Conservation (phyloP, 2,329 filamentous ascomycete species). For the Aspergillus arachidicola region DNA sequence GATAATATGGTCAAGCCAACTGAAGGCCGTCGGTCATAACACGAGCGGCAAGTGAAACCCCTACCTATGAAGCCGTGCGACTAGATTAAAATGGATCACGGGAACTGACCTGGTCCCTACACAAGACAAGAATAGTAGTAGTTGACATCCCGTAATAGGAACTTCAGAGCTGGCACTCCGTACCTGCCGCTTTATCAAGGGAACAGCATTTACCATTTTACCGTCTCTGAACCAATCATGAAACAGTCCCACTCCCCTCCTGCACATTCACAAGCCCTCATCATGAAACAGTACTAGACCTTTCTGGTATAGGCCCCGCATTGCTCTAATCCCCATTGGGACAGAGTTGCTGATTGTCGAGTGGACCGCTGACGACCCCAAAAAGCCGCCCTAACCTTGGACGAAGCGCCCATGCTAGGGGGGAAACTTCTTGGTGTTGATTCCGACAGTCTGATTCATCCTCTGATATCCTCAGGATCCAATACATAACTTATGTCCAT, state of each 20-base stretch:
- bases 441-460: background rate
- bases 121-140: background rate
- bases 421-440: background rate
- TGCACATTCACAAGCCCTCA: constrained; percentile 13
- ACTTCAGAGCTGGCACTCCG: background rate
- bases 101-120: constrained; percentile 3
- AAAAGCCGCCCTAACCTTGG: constrained; percentile 12
- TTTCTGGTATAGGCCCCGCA: constrained; percentile 13
- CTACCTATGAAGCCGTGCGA: constrained; percentile 15
- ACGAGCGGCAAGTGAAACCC: constrained; percentile 3
- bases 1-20: background rate
- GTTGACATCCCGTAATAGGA: background rate
- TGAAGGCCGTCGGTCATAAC: background rate
- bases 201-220: background rate
- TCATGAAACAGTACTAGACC: constrained; percentile 24
- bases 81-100: constrained; percentile 12
- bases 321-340: constrained; percentile 6
- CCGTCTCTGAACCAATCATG: constrained; percentile 8
- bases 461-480: background rate
- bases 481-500: background rate
- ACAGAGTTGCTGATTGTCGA: constrained; percentile 11
- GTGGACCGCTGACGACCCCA: constrained; percentile 16
- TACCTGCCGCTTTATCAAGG: constrained; percentile 1
- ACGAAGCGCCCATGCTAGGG: constrained; percentile 3
- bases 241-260: constrained; percentile 6